These are phyloP conservation scores for Aspergillus panamensis DNA, from an alignment of 495 filamentous ascomycete genomes.

Conservation along the genomic window DNA sequence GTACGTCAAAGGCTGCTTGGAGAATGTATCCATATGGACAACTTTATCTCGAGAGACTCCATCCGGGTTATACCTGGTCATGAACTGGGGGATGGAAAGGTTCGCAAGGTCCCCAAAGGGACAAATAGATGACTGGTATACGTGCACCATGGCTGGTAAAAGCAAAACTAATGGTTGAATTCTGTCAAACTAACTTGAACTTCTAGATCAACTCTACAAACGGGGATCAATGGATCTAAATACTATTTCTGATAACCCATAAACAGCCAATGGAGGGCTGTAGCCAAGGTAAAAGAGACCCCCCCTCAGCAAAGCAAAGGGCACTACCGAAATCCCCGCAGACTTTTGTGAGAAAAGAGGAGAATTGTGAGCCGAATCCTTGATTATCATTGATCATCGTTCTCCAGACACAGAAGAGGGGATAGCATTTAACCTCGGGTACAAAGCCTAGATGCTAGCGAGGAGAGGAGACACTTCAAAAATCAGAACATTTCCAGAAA, in stretches of 20 bases:
- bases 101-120: constrained; percentile 2
- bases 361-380: neutral
- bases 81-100: constrained; percentile 4
- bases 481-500: neutral
- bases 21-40: constrained; percentile 4
- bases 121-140: neutral
- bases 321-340: neutral
- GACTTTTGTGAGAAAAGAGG: neutral
- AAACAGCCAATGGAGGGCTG: neutral
- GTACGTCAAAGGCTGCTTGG: neutral
- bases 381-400: neutral
- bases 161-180: neutral
- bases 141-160: neutral
- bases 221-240: neutral
- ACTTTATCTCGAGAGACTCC: constrained; percentile 1
- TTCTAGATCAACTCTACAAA: neutral
- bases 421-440: neutral
- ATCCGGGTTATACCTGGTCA: constrained; percentile 5
- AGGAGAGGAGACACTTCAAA: neutral
- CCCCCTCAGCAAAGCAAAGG: neutral
- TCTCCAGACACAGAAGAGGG: neutral
- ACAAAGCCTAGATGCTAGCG: neutral
- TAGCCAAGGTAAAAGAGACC: neutral
- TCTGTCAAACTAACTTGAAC: neutral
- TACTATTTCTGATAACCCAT: neutral